Conservation (phyloP, 768 basidiomycete genomes). For the Ramaria sp. region DNA sequence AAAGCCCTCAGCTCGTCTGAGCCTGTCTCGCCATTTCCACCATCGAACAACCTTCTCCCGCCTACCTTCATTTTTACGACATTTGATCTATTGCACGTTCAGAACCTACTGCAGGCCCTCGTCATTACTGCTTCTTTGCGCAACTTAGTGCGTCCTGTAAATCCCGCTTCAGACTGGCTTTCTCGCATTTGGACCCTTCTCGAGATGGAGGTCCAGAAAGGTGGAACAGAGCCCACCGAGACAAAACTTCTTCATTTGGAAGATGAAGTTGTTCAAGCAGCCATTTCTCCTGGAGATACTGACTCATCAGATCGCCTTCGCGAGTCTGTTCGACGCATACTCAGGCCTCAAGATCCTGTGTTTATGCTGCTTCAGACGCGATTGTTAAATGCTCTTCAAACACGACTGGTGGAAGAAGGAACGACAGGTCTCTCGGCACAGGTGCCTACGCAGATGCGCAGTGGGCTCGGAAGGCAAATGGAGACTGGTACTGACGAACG, state of each 20-base stretch:
- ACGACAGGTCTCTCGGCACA: slow-evolving; percentile 1
- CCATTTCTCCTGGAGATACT: slow-evolving; percentile 14
- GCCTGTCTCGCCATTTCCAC: slow-evolving; percentile 20
- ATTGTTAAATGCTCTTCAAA: slow-evolving; percentile 32
- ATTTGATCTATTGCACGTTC: slow-evolving; percentile 43
- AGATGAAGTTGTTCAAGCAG: slow-evolving; percentile 57
- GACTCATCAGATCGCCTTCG: slow-evolving; percentile 46
- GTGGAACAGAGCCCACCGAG: slow-evolving; percentile 17
- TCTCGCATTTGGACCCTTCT: slow-evolving; percentile 58
- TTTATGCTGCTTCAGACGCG: slow-evolving; percentile 54
- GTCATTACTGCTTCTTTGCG: slow-evolving; percentile 53
- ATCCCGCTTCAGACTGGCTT: slow-evolving; percentile 32
- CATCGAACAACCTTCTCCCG: slow-evolving; percentile 38
- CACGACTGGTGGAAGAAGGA: slow-evolving; percentile 14
- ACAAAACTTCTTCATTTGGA: slow-evolving; percentile 61
- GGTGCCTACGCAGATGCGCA: slow-evolving; percentile 20
- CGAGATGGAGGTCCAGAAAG: slow-evolving; percentile 36
- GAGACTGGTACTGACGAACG: neutral
- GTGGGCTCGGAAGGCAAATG: slow-evolving; percentile 18
- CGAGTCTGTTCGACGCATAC: slow-evolving; percentile 49
- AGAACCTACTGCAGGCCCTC: slow-evolving; percentile 64
- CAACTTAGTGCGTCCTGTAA: slow-evolving; percentile 34
- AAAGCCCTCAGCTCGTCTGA: slow-evolving; percentile 34
- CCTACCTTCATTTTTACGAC: slow-evolving; percentile 55
- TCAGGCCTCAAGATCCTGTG: slow-evolving; percentile 54